Percentiles rank a stretch among this genome's conserved stretches.
These are phyloP conservation scores for Termitomyces sp. DNA, from an alignment of 768 basidiomycete species.

Conservation along the genomic window DNA sequence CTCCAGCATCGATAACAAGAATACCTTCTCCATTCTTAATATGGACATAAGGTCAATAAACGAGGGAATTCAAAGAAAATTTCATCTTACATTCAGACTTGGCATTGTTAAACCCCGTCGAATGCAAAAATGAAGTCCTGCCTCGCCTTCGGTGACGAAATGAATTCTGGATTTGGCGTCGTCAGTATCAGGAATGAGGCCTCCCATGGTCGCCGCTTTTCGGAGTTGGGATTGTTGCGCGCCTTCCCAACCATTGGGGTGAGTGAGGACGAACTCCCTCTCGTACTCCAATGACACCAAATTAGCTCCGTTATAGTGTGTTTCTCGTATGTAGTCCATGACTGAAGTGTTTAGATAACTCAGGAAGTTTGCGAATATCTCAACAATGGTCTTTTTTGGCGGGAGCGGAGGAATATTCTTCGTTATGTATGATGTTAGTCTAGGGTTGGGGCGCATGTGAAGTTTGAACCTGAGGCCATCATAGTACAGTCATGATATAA, in stretches of 20 bases:
- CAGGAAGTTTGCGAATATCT: conserved; percentile 49
- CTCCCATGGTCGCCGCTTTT: conserved; percentile 42
- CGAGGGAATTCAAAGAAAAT: background rate
- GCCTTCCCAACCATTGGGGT: conserved; percentile 60
- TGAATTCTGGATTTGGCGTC: conserved; percentile 39
- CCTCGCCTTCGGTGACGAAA: conserved; percentile 57
- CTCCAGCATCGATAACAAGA: conserved; percentile 53
- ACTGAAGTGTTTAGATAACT: conserved; percentile 40
- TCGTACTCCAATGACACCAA: conserved; percentile 39
- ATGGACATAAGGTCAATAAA: conserved; percentile 10
- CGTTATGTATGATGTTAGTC: conserved; percentile 17
- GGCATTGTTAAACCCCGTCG: conserved; percentile 35
- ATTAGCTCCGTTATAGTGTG: conserved; percentile 33
- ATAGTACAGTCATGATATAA: background rate
- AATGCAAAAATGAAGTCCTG: conserved; percentile 51
- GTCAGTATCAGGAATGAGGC: conserved; percentile 37
- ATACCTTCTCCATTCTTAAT: conserved; percentile 31
- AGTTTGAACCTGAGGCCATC: conserved; percentile 29
- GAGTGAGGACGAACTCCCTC: conserved; percentile 48
- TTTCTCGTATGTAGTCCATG: conserved; percentile 40
- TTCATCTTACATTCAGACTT: conserved; percentile 19
- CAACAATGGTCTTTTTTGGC: conserved; percentile 35
- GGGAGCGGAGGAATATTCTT: conserved; percentile 41
- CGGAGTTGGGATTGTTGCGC: conserved; percentile 50
- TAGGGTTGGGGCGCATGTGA: conserved; percentile 15